Percentiles rank a stretch among this genome's conserved stretches.
These are phyloP conservation scores for Crithidia expoeki DNA, from an alignment of 208 protist species.

Conservation along the genomic window DNA sequence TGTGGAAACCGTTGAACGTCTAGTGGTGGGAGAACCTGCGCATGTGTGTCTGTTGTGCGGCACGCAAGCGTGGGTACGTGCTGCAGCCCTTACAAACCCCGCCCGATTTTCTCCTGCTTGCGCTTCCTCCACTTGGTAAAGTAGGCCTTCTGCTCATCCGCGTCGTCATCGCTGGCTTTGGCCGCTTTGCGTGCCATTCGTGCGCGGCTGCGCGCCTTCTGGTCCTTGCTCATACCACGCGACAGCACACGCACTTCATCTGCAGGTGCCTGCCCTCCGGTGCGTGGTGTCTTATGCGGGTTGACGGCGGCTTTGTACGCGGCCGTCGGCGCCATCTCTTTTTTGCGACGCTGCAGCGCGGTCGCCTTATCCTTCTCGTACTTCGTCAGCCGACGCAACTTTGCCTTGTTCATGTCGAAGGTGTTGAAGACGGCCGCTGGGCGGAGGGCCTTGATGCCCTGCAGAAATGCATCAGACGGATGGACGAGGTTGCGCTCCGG, in stretches of 20 bases:
- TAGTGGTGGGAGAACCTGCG: neutral
- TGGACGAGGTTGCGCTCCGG: slow-evolving; percentile 75
- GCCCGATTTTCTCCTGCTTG: slow-evolving; percentile 69
- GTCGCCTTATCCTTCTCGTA: slow-evolving; percentile 66
- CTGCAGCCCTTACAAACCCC: slow-evolving; percentile 67
- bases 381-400: slow-evolving; percentile 74
- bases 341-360: slow-evolving; percentile 52
- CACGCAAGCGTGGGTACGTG: neutral
- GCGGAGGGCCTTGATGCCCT: slow-evolving; percentile 74
- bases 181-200: slow-evolving; percentile 34
- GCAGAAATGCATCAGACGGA: slow-evolving; percentile 70
- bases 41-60: neutral
- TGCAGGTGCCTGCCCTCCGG: slow-evolving; percentile 43
- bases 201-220: slow-evolving; percentile 28
- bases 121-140: slow-evolving; percentile 73
- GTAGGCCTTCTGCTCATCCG: slow-evolving; percentile 26
- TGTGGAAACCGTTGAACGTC: neutral
- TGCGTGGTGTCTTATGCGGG: slow-evolving; percentile 78
- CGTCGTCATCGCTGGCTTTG: slow-evolving; percentile 2
- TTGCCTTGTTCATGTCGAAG: slow-evolving; percentile 75
- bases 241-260: slow-evolving; percentile 70
- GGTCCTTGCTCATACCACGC: slow-evolving; percentile 42
- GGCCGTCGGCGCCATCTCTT: slow-evolving; percentile 74
- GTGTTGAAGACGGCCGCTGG: slow-evolving; percentile 80
- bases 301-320: slow-evolving; percentile 77